Evolutionary conservation across 495 filamentous ascomycete species (phyloP).

Genomic region (Talaromyces wortmannii): DNA sequence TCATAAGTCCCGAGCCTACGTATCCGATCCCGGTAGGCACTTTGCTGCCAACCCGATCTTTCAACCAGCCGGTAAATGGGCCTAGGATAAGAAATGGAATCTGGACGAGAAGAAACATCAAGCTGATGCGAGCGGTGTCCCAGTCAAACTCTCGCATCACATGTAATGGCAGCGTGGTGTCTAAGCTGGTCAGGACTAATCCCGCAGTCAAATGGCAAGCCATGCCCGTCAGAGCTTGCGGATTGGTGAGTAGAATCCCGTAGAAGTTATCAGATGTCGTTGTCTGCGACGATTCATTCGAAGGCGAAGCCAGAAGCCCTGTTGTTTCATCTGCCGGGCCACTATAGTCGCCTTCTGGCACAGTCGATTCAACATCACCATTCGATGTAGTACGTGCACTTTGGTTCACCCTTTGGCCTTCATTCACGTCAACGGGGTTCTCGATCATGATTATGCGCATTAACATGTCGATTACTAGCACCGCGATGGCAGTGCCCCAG

Average conservation of each 20-base stretch:
- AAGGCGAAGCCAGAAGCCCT: neutral
- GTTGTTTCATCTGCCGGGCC: neutral
- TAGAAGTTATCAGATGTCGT: neutral
- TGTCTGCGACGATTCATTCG: neutral
- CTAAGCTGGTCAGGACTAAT: constrained; percentile 17
- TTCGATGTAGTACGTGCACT: neutral
- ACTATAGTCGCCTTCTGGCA: neutral
- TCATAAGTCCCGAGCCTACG: constrained; percentile 8
- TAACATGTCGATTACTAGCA: constrained; percentile 19
- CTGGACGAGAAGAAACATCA: constrained; percentile 23
- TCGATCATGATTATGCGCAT: constrained; percentile 27
- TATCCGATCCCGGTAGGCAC: constrained; percentile 17
- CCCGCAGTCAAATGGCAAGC: constrained; percentile 13
- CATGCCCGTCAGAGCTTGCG: constrained; percentile 14
- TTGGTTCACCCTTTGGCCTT: neutral
- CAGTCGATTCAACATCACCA: neutral
- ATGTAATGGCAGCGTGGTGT: constrained; percentile 24
- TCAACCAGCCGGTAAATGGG: constrained; percentile 17
- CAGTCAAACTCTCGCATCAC: constrained; percentile 22
- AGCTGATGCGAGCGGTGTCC: constrained; percentile 17
- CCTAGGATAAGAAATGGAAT: constrained; percentile 17
- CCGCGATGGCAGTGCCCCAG: constrained; percentile 13
- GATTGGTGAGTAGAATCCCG: constrained; percentile 9
- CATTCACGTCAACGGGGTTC: constrained; percentile 5
- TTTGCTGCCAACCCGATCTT: constrained; percentile 19